Base-by-base conservation (phyloP, 208 protist genomes). In the Perkinsela sp. region DNA sequence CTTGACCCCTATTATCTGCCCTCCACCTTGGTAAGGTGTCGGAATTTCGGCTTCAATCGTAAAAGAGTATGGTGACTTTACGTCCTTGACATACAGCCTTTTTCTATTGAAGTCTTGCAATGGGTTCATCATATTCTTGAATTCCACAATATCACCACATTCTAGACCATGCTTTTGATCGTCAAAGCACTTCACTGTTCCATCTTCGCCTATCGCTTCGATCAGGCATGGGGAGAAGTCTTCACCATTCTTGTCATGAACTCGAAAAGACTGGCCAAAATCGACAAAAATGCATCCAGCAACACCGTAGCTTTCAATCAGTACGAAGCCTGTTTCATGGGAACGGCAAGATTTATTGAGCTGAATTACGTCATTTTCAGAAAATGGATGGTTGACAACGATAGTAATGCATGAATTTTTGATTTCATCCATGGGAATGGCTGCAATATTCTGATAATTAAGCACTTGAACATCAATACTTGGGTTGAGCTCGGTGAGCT, bases 1-100 rank as follows among this genome's bases (percentile, higher is more conserved):
- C 77, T 94, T 95, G 1, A 92, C 90, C 2, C 89, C 86, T 73
- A 88, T 85, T 31, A 95, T 76, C 77, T 94, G 92, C 66, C 89
- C 81, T 29, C 40, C 22, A 57, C 40, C 40, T n/a, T 57, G 6
- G 40, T 57, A 57, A 6, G 40, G 6, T 22, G 6, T 22, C 22
- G 40, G 40, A 57, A 57, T 22, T 22, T 22, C 13, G 40, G 6
- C 6, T 6, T 57, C 40, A n/a, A 57, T 57, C 13, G 40, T 57
- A 57, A 73, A 80, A 31, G 40, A 6, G 22, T 57, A 57, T 22
- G 40, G 40, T n/a, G 40, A 57, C 22, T n/a, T 22, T 6, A 57
- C 40, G 40, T 57, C 40, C 40, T 57, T 57, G 13, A 57, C 40
- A 57, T n/a, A 57, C 13, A 57, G 6, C 22, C 40, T 57, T 57